Evolutionary conservation across 108 stramenopile genomes (phyloP), one percentile per base, ranked within the genome.

Genomic region (Conticribra guillardii): DNA sequence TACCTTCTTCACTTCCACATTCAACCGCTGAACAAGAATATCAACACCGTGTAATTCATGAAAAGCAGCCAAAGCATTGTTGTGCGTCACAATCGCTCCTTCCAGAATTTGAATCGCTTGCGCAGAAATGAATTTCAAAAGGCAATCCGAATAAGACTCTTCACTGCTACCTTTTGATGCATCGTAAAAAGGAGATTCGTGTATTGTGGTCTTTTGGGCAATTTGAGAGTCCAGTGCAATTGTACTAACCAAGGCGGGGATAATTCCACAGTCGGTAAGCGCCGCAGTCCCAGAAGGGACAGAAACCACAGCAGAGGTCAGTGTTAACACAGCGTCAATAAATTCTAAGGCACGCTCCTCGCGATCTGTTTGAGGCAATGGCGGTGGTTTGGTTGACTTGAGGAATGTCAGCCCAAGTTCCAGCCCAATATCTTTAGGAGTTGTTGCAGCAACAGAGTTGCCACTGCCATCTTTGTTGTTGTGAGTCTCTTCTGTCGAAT

Each of bases 101-200:
- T 98, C 97, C 23, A 98, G 64, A 54, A 96, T 89, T 67, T 96
- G 94, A 23, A 96, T 87, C 3, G 95, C 90, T 69, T 98, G 97
- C 16, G 93, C 86, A 3, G 83, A 73, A 46, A 89, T 84, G 71
- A 88, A 95, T 54, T 79, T 80, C 26, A 88, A 68, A 21, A 87
- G 61, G 48, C 71, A 63, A 30, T 64, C 74, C 22, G 64, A 67
- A 50, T 82, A 69, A 4, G 68, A 60, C 55, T 84, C 76, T 11
- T 64, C 76, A 2, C 21, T 54, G 18, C 41, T n/a, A 19, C 31
- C 54, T 18, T 48, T 46, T 17, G 19, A 32, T 9, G 45, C 24
- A 21, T 45, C 47, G 51, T 41, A 61, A 2, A 45, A 46, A 14
- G 66, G 60, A 28, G 54, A 55, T 19, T 67, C 50, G 2, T 44